Conservation (phyloP, 2,329 filamentous ascomycete species). For the Claviceps paspali region DNA sequence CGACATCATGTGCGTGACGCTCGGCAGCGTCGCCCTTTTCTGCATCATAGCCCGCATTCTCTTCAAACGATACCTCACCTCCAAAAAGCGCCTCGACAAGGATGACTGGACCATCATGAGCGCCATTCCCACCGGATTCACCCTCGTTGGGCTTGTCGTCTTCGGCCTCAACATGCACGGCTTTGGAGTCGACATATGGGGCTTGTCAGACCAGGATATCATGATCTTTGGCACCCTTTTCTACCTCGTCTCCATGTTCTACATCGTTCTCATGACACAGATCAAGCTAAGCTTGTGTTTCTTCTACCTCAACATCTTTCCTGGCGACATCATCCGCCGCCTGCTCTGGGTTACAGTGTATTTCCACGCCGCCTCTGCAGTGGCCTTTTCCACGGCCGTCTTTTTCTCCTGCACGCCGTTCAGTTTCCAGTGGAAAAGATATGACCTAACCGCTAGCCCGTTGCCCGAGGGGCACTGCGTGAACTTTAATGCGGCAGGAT, state of each 20-base stretch:
- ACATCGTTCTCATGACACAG: constrained; percentile 21
- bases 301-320: constrained; percentile 30
- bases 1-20: background rate
- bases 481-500: background rate
- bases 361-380: constrained; percentile 16
- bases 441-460: background rate
- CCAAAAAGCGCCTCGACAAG: constrained; percentile 15
- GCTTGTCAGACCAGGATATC: background rate
- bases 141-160: constrained; percentile 10
- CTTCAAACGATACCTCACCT: constrained; percentile 14
- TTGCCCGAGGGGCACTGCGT: background rate
- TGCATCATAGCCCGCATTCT: constrained; percentile 7
- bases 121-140: constrained; percentile 9
- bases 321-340: constrained; percentile 13
- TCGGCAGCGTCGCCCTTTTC: constrained; percentile 6
- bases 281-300: constrained; percentile 26
- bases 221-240: constrained; percentile 19
- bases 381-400: constrained; percentile 17
- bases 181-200: constrained; percentile 10
- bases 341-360: constrained; percentile 18
- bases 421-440: constrained; percentile 23
- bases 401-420: constrained; percentile 25
- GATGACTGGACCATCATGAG: constrained; percentile 17
- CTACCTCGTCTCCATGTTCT: constrained; percentile 20
- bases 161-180: constrained; percentile 11